Conservation (phyloP, 2,329 filamentous ascomycete species). For the Emergomyces orientalis region DNA sequence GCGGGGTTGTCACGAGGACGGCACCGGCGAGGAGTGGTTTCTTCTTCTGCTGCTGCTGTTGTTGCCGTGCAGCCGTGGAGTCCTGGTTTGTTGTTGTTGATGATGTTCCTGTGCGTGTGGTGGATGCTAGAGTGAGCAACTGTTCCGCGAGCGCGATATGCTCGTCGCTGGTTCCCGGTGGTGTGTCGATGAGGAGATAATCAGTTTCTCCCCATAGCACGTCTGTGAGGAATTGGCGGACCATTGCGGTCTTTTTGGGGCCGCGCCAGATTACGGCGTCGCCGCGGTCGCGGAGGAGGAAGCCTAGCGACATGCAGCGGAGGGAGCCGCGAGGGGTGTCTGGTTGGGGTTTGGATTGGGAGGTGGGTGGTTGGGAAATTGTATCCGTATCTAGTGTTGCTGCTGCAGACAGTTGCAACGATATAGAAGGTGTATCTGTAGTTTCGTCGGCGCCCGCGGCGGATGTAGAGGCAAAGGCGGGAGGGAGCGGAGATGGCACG, state of each 20-base stretch:
- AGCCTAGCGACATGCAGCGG: conserved; percentile 82
- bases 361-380: neutral
- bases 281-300: conserved; percentile 70
- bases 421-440: neutral
- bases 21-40: conserved; percentile 67
- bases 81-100: conserved; percentile 15
- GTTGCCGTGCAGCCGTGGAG: conserved; percentile 33
- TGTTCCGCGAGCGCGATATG: conserved; percentile 92
- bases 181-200: conserved; percentile 89
- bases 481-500: conserved; percentile 32
- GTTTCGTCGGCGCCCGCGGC: neutral
- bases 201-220: conserved; percentile 83
- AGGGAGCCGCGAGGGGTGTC: conserved; percentile 30
- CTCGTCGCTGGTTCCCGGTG: conserved; percentile 91
- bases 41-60: conserved; percentile 17
- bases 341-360: conserved; percentile 10
- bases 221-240: conserved; percentile 87
- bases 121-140: conserved; percentile 44
- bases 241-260: conserved; percentile 98
- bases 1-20: conserved; percentile 90
- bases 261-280: conserved; percentile 96
- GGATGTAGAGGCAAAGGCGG: neutral
- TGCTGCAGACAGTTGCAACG: conserved; percentile 3
- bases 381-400: neutral
- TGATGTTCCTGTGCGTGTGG: conserved; percentile 9